phyloP scores from a whole-genome alignment of 2,329 filamentous ascomycete genomes.

The Colletotrichum musicola region DNA sequence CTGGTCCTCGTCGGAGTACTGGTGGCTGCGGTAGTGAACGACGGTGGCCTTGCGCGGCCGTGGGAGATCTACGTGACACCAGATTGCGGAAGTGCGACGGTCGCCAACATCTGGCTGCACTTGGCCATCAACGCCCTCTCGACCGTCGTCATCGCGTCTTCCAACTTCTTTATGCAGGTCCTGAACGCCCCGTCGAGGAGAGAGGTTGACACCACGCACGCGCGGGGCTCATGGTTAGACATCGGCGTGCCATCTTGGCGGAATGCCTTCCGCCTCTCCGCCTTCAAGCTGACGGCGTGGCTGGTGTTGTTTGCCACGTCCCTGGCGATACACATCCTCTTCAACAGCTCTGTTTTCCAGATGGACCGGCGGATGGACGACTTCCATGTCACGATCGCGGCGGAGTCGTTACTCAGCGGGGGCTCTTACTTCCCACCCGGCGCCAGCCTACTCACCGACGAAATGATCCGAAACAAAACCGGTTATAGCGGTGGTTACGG shows the following conservation, averaged over 20 bases:
- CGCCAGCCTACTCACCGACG: background rate
- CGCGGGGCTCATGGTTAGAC: slow-evolving; percentile 53
- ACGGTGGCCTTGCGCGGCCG: background rate
- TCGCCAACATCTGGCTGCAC: slow-evolving; percentile 48
- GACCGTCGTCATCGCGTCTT: slow-evolving; percentile 27
- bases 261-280: slow-evolving; percentile 45
- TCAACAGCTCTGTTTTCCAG: slow-evolving; percentile 40
- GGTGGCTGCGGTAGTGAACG: background rate
- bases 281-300: slow-evolving; percentile 43
- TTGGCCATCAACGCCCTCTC: slow-evolving; percentile 58
- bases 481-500: background rate
- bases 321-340: slow-evolving; percentile 46
- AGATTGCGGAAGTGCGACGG: background rate
- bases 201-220: slow-evolving; percentile 58
- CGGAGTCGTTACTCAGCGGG: slow-evolving; percentile 25
- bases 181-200: slow-evolving; percentile 29
- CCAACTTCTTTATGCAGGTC: slow-evolving; percentile 41
- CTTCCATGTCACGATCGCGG: slow-evolving; percentile 36
- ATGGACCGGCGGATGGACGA: slow-evolving; percentile 28
- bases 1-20: background rate
- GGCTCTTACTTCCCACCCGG: slow-evolving; percentile 13
- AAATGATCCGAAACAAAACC: background rate
- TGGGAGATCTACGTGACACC: background rate
- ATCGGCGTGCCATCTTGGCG: slow-evolving; percentile 58
- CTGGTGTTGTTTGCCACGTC: slow-evolving; percentile 41